Conservation (phyloP, 345 rosid genomes). For the Trapa bicornis region DNA sequence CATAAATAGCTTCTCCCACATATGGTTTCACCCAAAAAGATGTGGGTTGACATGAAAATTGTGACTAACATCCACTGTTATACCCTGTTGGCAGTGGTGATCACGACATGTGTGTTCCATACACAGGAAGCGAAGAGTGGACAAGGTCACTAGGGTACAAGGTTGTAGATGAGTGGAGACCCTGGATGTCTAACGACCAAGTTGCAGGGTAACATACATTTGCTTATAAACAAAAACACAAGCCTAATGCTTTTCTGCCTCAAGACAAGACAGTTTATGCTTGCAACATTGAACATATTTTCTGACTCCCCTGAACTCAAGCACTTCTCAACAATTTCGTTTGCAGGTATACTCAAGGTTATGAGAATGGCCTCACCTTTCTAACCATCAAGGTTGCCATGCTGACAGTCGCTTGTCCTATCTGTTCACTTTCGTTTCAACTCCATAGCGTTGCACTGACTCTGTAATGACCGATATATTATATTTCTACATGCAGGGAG, state of each 20-base stretch:
- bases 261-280: background rate
- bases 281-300: background rate
- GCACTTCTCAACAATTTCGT: background rate
- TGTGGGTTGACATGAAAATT: background rate
- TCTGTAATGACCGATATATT: background rate
- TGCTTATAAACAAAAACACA: background rate
- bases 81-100: slow-evolving; percentile 47
- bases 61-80: background rate
- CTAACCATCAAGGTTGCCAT: slow-evolving; percentile 56
- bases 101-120: slow-evolving; percentile 94
- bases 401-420: background rate
- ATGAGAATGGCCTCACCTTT: slow-evolving; percentile 69
- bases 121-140: slow-evolving; percentile 86
- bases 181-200: slow-evolving; percentile 56
- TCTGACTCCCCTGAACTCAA: background rate
- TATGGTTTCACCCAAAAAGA: background rate
- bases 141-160: slow-evolving; percentile 68
- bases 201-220: slow-evolving; percentile 51
- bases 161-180: slow-evolving; percentile 69
- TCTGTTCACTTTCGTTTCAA: background rate
- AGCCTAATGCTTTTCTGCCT: background rate
- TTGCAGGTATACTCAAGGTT: slow-evolving; percentile 56
- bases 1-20: background rate
- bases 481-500: slow-evolving; percentile 38
- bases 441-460: background rate